These are phyloP conservation scores for Yamadazyma atmosphaerica DNA, from an alignment of 1,139 yeast genomes.

Conservation along the genomic window DNA sequence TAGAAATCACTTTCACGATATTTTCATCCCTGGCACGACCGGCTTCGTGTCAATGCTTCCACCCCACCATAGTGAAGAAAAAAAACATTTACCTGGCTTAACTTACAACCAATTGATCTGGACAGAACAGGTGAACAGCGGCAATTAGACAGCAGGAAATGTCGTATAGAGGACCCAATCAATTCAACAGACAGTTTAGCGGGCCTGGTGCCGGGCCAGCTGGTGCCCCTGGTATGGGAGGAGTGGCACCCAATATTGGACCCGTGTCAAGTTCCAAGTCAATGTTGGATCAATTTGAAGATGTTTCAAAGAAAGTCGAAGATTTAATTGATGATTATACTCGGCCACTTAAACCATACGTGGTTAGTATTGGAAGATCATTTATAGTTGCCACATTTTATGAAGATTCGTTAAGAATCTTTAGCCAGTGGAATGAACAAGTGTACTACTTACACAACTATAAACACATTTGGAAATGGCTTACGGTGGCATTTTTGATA, in stretches of 20 bases:
- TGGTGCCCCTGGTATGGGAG: slow-evolving; percentile 13
- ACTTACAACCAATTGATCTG: not conserved
- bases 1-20: not conserved
- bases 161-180: slow-evolving; percentile 38
- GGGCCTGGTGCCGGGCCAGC: slow-evolving; percentile 7
- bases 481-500: slow-evolving; percentile 70
- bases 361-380: slow-evolving; percentile 85
- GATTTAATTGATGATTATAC: slow-evolving; percentile 46
- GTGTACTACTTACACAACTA: slow-evolving; percentile 79
- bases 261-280: slow-evolving; percentile 25
- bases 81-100: not conserved
- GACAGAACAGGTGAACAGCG: not conserved
- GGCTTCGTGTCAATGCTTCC: slow-evolving; percentile 5
- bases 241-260: slow-evolving; percentile 23
- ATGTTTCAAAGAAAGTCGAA: slow-evolving; percentile 46
- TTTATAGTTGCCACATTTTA: slow-evolving; percentile 92
- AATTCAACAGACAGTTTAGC: slow-evolving; percentile 32
- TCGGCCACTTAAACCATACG: slow-evolving; percentile 63
- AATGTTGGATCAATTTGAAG: slow-evolving; percentile 45
- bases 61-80: not conserved
- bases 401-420: slow-evolving; percentile 85
- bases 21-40: not conserved
- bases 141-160: slow-evolving; percentile 16
- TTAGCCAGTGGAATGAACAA: slow-evolving; percentile 91
- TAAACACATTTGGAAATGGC: slow-evolving; percentile 76